Conservation (phyloP, 2,329 filamentous ascomycete genomes). For the Fusarium tanahbumbuense region DNA sequence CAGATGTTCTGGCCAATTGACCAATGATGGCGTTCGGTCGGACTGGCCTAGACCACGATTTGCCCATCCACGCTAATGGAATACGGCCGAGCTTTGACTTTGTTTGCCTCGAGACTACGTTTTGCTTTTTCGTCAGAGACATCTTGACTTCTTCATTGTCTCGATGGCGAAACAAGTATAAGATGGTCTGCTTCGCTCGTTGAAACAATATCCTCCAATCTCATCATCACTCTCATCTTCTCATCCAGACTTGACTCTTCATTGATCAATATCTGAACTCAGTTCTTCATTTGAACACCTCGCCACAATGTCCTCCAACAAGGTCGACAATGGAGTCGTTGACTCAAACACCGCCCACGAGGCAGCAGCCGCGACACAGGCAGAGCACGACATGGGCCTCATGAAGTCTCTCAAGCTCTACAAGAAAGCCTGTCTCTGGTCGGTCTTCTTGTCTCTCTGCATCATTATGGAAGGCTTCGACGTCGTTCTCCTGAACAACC, state of each 20-base stretch:
- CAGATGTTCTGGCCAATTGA: not conserved
- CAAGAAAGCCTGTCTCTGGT: slow-evolving; percentile 53
- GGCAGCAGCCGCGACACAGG: slow-evolving; percentile 47
- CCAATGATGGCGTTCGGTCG: not conserved
- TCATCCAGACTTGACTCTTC: no score
- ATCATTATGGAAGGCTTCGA: slow-evolving; percentile 59
- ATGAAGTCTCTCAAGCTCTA: slow-evolving; percentile 55
- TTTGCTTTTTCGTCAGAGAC: not conserved
- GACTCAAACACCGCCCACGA: slow-evolving; percentile 37
- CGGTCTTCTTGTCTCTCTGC: slow-evolving; percentile 52
- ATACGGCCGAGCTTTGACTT: not conserved
- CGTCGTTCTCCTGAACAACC: slow-evolving; percentile 52
- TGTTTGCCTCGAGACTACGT: not conserved
- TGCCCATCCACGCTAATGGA: not conserved
- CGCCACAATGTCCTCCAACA: slow-evolving; percentile 26
- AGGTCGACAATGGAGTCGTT: slow-evolving; percentile 25
- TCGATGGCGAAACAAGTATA: slow-evolving; percentile 2
- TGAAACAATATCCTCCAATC: no score
- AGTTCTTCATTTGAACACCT: no score
- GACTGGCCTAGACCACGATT: slow-evolving; percentile 12
- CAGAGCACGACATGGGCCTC: slow-evolving; percentile 51
- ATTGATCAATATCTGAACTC: no score
- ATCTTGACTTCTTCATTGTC: slow-evolving; percentile 16
- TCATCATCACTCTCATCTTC: slow-evolving; percentile 3
- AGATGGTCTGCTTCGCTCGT: slow-evolving; percentile 12